Evolutionary conservation across 1,284 basidiomycete genomes (phyloP).

Genomic region (Porodaedalea pini): DNA sequence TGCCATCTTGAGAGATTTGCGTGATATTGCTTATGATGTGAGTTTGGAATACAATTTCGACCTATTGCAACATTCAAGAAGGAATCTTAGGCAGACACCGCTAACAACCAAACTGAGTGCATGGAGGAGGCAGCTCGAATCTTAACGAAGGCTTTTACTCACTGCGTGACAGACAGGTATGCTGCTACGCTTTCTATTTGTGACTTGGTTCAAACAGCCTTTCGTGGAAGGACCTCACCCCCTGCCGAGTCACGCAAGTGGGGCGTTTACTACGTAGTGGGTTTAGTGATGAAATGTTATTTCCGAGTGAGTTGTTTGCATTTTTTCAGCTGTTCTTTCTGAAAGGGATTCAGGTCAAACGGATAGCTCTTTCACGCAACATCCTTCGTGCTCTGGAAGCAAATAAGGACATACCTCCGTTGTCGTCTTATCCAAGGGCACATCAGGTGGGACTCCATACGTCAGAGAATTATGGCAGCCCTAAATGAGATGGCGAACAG

Average conservation of each 20-base stretch:
- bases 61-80: neutral
- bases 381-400: slow-evolving; percentile 86
- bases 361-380: slow-evolving; percentile 89
- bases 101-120: slow-evolving; percentile 63
- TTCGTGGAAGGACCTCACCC: slow-evolving; percentile 50
- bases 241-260: slow-evolving; percentile 80
- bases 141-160: slow-evolving; percentile 89
- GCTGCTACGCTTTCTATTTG: slow-evolving; percentile 19
- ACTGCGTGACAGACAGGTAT: slow-evolving; percentile 87
- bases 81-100: slow-evolving; percentile 56
- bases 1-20: slow-evolving; percentile 72
- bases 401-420: slow-evolving; percentile 78
- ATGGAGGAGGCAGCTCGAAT: slow-evolving; percentile 91
- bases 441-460: slow-evolving; percentile 68
- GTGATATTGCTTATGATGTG: slow-evolving; percentile 78
- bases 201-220: slow-evolving; percentile 1
- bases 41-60: slow-evolving; percentile 18
- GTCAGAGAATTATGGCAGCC: neutral
- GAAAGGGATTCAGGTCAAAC: slow-evolving; percentile 61
- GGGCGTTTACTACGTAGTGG: slow-evolving; percentile 94
- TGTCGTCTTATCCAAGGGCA: slow-evolving; percentile 73
- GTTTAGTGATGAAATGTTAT: slow-evolving; percentile 89
- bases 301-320: slow-evolving; percentile 65
- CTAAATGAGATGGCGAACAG: slow-evolving; percentile 32
- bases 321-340: slow-evolving; percentile 2